Conservation (phyloP, 257 asterid species). For the Petrea volubilis region DNA sequence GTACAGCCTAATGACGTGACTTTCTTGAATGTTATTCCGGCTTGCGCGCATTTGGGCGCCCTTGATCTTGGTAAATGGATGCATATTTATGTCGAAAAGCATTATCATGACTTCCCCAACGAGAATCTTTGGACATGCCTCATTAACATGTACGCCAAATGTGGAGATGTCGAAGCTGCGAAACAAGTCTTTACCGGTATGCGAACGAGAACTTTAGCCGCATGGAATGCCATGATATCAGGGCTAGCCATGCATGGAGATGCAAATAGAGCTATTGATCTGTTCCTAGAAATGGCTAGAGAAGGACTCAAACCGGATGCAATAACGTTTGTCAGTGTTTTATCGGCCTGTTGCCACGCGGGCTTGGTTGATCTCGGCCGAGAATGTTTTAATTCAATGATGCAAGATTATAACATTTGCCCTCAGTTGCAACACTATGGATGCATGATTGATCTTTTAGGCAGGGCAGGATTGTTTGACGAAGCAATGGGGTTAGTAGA, state of each 20-base stretch:
- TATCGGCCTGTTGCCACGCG: conserved; percentile 47
- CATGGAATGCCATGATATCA: conserved; percentile 51
- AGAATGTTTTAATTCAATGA: conserved; percentile 35
- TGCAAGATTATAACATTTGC: conserved; percentile 24
- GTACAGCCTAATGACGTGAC: conserved; percentile 46
- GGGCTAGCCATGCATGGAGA: conserved; percentile 54
- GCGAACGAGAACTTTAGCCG: conserved; percentile 31
- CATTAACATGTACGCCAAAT: conserved; percentile 48
- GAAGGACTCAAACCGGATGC: conserved; percentile 39
- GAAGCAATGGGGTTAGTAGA: conserved; percentile 41
- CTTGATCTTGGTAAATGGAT: conserved; percentile 53
- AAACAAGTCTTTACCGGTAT: conserved; percentile 30
- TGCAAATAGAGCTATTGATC: conserved; percentile 31
- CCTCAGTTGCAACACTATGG: conserved; percentile 50
- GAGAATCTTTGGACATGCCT: conserved; percentile 49
- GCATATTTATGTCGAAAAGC: conserved; percentile 35
- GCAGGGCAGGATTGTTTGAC: conserved; percentile 37
- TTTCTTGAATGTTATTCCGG: conserved; percentile 46
- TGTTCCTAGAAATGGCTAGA: conserved; percentile 36
- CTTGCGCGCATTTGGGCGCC: conserved; percentile 47
- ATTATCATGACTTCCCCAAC: conserved; percentile 36
- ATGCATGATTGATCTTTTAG: conserved; percentile 45
- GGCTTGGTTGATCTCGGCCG: conserved; percentile 46
- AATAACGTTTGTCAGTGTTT: conserved; percentile 41
- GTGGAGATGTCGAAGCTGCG: conserved; percentile 45